phyloP scores from a whole-genome alignment of 2,329 filamentous ascomycete genomes.

The Claviceps sp. region DNA sequence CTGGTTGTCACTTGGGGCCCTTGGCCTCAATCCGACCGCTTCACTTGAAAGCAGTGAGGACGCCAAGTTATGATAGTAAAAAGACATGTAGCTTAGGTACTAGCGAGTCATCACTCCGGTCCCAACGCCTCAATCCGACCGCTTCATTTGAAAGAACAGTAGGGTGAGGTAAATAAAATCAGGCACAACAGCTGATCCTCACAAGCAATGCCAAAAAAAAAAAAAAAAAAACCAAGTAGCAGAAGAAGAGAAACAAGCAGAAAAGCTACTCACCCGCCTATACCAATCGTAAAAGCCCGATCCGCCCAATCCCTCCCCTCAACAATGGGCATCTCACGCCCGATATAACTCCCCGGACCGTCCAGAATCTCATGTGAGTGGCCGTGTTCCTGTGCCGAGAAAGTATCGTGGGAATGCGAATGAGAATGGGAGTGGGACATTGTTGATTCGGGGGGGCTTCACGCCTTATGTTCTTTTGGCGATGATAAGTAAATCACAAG shows the following conservation, averaged over 20 bases:
- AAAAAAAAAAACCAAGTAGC: background rate
- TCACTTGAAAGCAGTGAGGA: too few relatives aligned
- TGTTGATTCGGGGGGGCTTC: too few relatives aligned
- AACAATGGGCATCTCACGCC: constrained; percentile 85
- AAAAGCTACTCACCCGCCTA: constrained; percentile 61
- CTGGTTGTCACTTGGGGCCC: too few relatives aligned
- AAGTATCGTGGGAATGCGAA: constrained; percentile 46
- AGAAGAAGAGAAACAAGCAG: background rate
- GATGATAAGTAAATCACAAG: too few relatives aligned
- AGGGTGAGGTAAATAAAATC: too few relatives aligned
- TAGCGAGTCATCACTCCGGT: too few relatives aligned
- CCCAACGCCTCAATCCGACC: too few relatives aligned
- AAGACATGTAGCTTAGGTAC: too few relatives aligned
- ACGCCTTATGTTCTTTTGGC: too few relatives aligned
- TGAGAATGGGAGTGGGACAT: constrained; percentile 38
- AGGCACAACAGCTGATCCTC: background rate
- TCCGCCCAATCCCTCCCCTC: constrained; percentile 80
- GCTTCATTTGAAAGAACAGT: too few relatives aligned
- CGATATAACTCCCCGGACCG: constrained; percentile 79
- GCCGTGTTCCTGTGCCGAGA: constrained; percentile 60
- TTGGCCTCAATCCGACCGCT: too few relatives aligned
- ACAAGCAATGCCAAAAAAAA: background rate
- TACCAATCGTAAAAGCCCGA: constrained; percentile 90
- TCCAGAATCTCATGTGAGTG: constrained; percentile 93
- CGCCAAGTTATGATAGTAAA: too few relatives aligned